These are phyloP conservation scores for Penicillium sp. DNA, from an alignment of 2,329 filamentous ascomycete species.

Conservation along the genomic window DNA sequence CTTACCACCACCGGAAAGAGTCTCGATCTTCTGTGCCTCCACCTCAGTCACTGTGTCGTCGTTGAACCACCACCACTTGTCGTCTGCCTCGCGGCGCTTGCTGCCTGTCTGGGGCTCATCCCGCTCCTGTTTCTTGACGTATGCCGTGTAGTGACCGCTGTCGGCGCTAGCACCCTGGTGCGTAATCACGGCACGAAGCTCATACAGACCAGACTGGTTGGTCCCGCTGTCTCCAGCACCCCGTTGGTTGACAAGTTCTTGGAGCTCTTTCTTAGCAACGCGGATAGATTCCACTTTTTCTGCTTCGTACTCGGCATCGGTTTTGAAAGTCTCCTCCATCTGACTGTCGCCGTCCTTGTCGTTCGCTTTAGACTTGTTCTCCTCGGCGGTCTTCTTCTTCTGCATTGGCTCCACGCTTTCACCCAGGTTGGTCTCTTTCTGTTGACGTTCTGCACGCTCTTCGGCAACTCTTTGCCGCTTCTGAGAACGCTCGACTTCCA, in stretches of 20 bases:
- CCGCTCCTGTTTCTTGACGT: conserved; percentile 84
- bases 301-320: conserved; percentile 86
- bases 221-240: conserved; percentile 74
- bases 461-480: conserved; percentile 81
- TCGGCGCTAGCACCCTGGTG: conserved; percentile 96
- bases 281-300: conserved; percentile 75
- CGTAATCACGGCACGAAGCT: conserved; percentile 88
- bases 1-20: conserved; percentile 79
- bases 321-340: conserved; percentile 79
- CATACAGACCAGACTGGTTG: conserved; percentile 93
- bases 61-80: conserved; percentile 99
- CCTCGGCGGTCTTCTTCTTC: conserved; percentile 49
- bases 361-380: conserved; percentile 50
- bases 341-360: conserved; percentile 67
- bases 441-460: conserved; percentile 53
- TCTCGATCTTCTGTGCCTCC: conserved; percentile 83
- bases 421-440: conserved; percentile 38
- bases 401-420: conserved; percentile 43
- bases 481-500: conserved; percentile 84
- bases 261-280: conserved; percentile 82
- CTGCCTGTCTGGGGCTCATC: conserved; percentile 67
- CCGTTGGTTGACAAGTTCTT: conserved; percentile 70
- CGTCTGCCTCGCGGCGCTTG: conserved; percentile 67
- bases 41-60: conserved; percentile 97
- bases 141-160: conserved; percentile 96